Evolutionary conservation across 2,329 filamentous ascomycete species (phyloP).

Genomic region (Microcera coccophila): DNA sequence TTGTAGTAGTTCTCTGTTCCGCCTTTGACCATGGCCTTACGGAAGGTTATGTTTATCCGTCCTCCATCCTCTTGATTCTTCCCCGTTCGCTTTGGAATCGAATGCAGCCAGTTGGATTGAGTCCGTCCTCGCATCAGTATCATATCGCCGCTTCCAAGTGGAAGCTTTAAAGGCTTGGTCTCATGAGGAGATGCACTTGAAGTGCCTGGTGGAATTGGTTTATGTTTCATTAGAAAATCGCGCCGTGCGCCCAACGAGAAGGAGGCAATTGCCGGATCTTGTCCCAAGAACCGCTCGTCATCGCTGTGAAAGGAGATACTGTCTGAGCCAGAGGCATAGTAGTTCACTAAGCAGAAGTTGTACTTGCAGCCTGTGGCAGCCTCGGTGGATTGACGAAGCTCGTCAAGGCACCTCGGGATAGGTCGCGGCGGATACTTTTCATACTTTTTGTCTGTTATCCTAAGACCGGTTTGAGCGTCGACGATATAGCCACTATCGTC

Average conservation of each 20-base stretch:
- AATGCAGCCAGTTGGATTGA: constrained; percentile 74
- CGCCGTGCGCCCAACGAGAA: constrained; percentile 68
- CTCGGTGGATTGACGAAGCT: constrained; percentile 61
- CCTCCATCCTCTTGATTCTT: constrained; percentile 59
- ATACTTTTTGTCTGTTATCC: constrained; percentile 51
- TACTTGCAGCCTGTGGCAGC: constrained; percentile 62
- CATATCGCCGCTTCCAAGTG: constrained; percentile 69
- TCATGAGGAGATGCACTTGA: constrained; percentile 29
- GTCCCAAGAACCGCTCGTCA: constrained; percentile 72
- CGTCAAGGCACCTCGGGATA: constrained; percentile 65
- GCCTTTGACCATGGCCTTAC: constrained; percentile 64
- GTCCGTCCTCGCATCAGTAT: constrained; percentile 71
- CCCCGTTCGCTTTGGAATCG: constrained; percentile 69
- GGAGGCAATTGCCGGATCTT: constrained; percentile 67
- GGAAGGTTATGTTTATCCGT: constrained; percentile 74
- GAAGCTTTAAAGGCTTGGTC: constrained; percentile 45
- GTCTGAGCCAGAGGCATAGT: constrained; percentile 73
- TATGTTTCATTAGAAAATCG: constrained; percentile 78
- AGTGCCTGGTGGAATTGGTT: constrained; percentile 46
- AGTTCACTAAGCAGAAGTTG: constrained; percentile 80
- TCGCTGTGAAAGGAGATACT: constrained; percentile 79
- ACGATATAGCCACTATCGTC: constrained; percentile 39
- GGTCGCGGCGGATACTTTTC: constrained; percentile 59
- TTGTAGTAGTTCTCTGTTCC: constrained; percentile 81
- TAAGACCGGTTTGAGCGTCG: constrained; percentile 40